Base-by-base conservation (phyloP, 1,139 yeast genomes). In the Blastobotrys ciferrii region DNA sequence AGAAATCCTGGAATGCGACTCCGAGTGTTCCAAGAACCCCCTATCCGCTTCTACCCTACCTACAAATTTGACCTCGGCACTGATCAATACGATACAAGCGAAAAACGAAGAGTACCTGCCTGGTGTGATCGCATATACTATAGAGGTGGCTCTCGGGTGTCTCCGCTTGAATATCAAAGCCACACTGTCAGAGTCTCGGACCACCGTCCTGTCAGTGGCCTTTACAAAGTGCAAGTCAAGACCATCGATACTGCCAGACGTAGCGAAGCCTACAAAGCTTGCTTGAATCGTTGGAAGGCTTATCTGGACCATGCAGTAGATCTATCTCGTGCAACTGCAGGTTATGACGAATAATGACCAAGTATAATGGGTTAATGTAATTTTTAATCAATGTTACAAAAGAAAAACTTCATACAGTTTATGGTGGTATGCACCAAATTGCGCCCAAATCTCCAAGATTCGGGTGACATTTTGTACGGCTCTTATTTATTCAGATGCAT, bases 51-150 rank as follows among this genome's bases (percentile, higher is more conserved):
- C 61, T 75, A 81, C 4, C 98, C 98, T 4, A 92, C 98, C 1
- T 92, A 92, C 69, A 92, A 92, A 66, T 92, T 82, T 66, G 97
- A 92, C 64, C 82, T 85, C 52, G 95, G 95, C 2, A 80, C 89
- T 1, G 77, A 78, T 54, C 67, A 61, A 12, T 92, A 92, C 58
- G 97, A 89, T 62, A 75, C 91, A 2, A 84, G 95, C 41, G 98
- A 91, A 62, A 92, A 92, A 66, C 92, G 85, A 59, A 77, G 98
- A 58, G 81, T 88, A 0, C 98, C 98, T 0, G 92, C 98, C 0
- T 92, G 98, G 98, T 91, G 98, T 6, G 98, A 92, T 66, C 74
- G 97, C 64, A 81, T 88, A 40, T 74, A 89, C 47, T 86, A 76
- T 62, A 74, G 77, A 40, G 83, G 86, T 33, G 70, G 71, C n/a